Evolutionary conservation across 306 rosid species (phyloP).

Genomic region (Macrotyloma uniflorum): DNA sequence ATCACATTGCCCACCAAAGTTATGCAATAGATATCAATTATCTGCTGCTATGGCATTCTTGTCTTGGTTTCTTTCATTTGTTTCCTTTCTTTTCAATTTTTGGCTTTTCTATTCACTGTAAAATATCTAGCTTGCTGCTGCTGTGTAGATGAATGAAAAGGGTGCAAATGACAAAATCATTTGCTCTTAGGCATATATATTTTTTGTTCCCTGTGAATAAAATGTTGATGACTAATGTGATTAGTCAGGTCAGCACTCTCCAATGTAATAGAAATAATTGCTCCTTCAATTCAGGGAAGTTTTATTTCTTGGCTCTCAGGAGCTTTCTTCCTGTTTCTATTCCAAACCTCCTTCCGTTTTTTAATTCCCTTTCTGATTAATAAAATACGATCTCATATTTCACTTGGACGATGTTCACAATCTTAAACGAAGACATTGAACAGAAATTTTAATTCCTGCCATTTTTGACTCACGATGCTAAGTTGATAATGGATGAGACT

Average conservation of each 20-base stretch:
- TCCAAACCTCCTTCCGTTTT: too few species aligned
- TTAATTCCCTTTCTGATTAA: neutral
- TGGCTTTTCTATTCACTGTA: conserved; percentile 79
- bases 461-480: neutral
- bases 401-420: neutral
- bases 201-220: conserved; percentile 27
- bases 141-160: conserved; percentile 36
- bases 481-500: neutral
- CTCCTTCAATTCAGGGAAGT: neutral
- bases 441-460: neutral
- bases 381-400: neutral
- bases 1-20: conserved; percentile 54
- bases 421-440: neutral
- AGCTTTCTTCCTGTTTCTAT: neutral
- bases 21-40: conserved; percentile 74
- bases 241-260: neutral
- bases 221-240: conserved; percentile 17
- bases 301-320: neutral
- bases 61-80: conserved; percentile 77
- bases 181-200: conserved; percentile 32
- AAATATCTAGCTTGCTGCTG: conserved; percentile 23
- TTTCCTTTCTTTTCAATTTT: conserved; percentile 78
- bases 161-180: conserved; percentile 42
- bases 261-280: conserved; percentile 6
- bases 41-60: conserved; percentile 92